These are phyloP conservation scores for Didymosphaeria variabile DNA, from an alignment of 2,329 filamentous ascomycete species.

Conservation along the genomic window DNA sequence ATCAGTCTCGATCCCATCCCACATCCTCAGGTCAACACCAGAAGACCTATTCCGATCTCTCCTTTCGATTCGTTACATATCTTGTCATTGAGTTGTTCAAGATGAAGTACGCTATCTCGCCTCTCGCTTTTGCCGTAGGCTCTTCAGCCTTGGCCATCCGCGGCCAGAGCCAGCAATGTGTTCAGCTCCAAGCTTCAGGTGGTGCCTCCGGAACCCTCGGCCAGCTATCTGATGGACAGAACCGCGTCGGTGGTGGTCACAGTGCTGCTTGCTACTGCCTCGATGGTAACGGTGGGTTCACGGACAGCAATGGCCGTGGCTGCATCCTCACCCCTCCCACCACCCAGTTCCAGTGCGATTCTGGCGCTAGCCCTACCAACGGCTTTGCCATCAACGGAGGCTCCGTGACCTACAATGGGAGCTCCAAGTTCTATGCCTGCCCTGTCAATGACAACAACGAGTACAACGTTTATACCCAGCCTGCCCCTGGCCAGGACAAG, in stretches of 20 bases:
- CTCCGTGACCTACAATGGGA: constrained; percentile 61
- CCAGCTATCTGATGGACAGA: constrained; percentile 70
- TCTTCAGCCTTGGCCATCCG: constrained; percentile 35
- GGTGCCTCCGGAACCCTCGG: constrained; percentile 61
- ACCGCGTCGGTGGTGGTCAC: constrained; percentile 63
- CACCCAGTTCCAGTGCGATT: constrained; percentile 69
- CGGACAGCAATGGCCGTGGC: constrained; percentile 65
- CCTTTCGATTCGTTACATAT: constrained; percentile 1
- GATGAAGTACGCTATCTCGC: constrained; percentile 36
- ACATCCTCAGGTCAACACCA: background rate
- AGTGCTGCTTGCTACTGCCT: constrained; percentile 63
- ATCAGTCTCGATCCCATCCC: background rate
- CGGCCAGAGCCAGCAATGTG: constrained; percentile 25
- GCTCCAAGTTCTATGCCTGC: constrained; percentile 67
- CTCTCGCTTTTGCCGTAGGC: constrained; percentile 31
- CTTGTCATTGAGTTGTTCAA: constrained; percentile 11
- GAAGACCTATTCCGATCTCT: background rate
- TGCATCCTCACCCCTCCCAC: constrained; percentile 71
- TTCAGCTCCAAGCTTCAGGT: constrained; percentile 30
- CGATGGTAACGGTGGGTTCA: constrained; percentile 56
- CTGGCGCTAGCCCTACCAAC: constrained; percentile 55
- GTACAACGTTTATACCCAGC: constrained; percentile 64
- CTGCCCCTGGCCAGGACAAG: constrained; percentile 54
- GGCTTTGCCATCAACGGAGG: constrained; percentile 68
- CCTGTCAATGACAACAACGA: constrained; percentile 63